Percentiles rank a stretch among this genome's conserved stretches.
These are phyloP conservation scores for Dictyostelium citrinum DNA, from an alignment of 78 protist species.

Conservation along the genomic window DNA sequence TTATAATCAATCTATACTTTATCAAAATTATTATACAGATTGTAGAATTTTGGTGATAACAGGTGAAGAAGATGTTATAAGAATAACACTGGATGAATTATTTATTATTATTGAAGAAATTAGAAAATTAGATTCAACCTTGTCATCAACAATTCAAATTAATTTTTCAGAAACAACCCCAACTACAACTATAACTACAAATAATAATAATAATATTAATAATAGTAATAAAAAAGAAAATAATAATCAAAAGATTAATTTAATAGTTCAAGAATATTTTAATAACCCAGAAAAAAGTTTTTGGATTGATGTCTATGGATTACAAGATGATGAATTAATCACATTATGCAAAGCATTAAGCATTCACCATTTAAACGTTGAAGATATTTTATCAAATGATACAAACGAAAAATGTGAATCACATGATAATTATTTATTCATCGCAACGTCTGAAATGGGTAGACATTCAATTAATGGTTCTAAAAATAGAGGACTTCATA, in stretches of 20 bases:
- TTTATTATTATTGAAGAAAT: neutral
- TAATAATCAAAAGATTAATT: neutral
- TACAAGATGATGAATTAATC: slow-evolving; percentile 12
- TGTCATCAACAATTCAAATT: neutral
- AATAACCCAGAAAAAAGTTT: neutral
- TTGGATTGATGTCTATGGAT: slow-evolving; percentile 53
- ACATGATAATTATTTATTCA: slow-evolving; percentile 19
- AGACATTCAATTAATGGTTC: neutral
- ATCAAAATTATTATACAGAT: neutral
- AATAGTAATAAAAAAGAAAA: neutral
- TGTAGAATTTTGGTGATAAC: neutral
- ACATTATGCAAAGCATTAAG: neutral
- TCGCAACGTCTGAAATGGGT: slow-evolving; percentile 26
- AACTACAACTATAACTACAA: neutral
- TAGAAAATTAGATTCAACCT: neutral
- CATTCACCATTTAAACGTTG: slow-evolving; percentile 50
- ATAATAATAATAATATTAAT: neutral
- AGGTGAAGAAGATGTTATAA: neutral
- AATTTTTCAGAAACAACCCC: neutral
- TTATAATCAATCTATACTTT: neutral
- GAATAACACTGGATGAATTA: neutral
- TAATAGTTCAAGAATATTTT: neutral
- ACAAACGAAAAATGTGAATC: slow-evolving; percentile 46
- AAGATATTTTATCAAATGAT: slow-evolving; percentile 46
- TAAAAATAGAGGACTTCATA: neutral